Base-by-base conservation (phyloP, 495 filamentous ascomycete genomes). In the Geoglossum glabrum region DNA sequence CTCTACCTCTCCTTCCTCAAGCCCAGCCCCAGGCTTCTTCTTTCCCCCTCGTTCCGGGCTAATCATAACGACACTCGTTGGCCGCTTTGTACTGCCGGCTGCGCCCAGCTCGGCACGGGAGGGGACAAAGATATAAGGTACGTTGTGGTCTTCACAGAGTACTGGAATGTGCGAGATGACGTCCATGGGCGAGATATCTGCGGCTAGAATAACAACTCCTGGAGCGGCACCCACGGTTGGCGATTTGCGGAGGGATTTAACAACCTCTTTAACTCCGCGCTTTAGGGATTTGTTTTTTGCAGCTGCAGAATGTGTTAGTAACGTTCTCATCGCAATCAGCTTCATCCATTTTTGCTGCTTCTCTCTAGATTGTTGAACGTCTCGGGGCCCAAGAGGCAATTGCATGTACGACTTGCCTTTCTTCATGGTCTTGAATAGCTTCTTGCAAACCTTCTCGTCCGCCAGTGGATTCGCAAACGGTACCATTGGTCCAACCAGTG, bases 141-240 rank as follows among this genome's bases (percentile, higher is more conserved):
- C 83, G 65, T 82, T 82, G 75, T 95, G 89, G 72, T 96, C 89
- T 72, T 99, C 92, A 77, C 93, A 97, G 47, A 97, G 81, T 17
- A 97, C 84, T 56, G 92, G 92, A 62, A 99, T 85, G 71, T 97
- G 92, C 52, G 86, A 90, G 72, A 97, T 95, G 64, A 96, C 89
- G 67, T 96, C 90, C 84, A 89, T 86, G 59, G 92, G 92, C 25
- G 85, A 92, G 76, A 97, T 96, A 68, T 99, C 92, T 57, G 86
- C 92, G 31, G 93, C 92, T 56, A 99, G 83, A 68, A 99, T 74
- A 63, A 93, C 86, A 62, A 99, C 76, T 62, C 81, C 87, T 54
- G 76, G 70, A 54, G 79, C 76, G 60, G 76, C 71, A 33, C 70
- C 70, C 57, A 71, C 68, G 51, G 79, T 70, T 57, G 86, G 77